Evolutionary conservation across 208 protist species (phyloP).

Genomic region (Crithidia mellificae): DNA sequence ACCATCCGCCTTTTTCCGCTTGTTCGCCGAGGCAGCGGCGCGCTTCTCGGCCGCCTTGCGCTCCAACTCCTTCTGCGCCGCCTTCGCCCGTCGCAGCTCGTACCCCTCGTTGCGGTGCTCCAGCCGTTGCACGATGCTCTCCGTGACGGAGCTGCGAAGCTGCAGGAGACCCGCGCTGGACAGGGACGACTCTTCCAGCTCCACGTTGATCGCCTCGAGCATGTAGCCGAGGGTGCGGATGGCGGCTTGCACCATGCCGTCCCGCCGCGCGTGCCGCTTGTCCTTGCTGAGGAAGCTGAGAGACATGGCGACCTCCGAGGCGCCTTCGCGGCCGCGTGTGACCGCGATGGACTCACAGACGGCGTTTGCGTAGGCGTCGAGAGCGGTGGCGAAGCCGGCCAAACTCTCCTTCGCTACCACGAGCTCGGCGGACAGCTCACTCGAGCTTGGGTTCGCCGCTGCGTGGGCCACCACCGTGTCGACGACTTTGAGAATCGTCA

Average conservation of each 20-base stretch:
- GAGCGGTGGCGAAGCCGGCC: slow-evolving; percentile 9
- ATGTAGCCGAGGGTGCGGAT: slow-evolving; percentile 62
- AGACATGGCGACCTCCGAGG: slow-evolving; percentile 7
- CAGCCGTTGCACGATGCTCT: slow-evolving; percentile 68
- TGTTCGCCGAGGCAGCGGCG: neutral
- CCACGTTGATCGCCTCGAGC: slow-evolving; percentile 75
- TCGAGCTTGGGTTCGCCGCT: slow-evolving; percentile 28
- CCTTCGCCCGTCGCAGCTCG: slow-evolving; percentile 32
- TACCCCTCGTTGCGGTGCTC: slow-evolving; percentile 61
- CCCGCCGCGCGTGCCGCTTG: slow-evolving; percentile 51
- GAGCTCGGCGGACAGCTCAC: slow-evolving; percentile 36
- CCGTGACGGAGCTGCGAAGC: slow-evolving; percentile 39
- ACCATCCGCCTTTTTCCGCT: neutral
- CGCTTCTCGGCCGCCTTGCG: slow-evolving; percentile 19
- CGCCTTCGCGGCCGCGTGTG: slow-evolving; percentile 14
- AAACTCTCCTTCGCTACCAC: slow-evolving; percentile 18
- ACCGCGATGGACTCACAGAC: slow-evolving; percentile 39
- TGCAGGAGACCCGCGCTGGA: slow-evolving; percentile 39
- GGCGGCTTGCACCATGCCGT: slow-evolving; percentile 61
- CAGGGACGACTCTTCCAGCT: slow-evolving; percentile 52
- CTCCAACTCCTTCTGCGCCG: slow-evolving; percentile 30
- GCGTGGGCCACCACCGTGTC: slow-evolving; percentile 48
- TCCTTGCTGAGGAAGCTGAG: slow-evolving; percentile 18
- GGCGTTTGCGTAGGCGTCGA: slow-evolving; percentile 33
- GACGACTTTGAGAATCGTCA: slow-evolving; percentile 59